These are phyloP conservation scores for Xerocomellus amylosporus DNA, from an alignment of 768 basidiomycete species.

Conservation along the genomic window DNA sequence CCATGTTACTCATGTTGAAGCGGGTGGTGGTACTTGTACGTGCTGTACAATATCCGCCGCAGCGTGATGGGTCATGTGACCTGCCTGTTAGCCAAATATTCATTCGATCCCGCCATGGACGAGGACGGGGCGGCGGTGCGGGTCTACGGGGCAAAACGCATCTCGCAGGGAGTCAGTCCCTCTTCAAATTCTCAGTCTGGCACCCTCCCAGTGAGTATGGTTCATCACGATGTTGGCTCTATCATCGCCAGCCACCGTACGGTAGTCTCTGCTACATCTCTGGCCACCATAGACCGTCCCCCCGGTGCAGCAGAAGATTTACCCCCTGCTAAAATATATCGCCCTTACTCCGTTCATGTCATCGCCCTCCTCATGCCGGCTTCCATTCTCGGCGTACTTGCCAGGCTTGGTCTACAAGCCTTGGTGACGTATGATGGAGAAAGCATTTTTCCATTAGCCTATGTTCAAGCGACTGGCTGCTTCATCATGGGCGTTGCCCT, in stretches of 20 bases:
- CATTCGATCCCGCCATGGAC: conserved; percentile 1
- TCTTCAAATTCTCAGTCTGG: not conserved
- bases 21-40: not conserved
- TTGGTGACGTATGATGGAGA: conserved; percentile 70
- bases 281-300: conserved; percentile 42
- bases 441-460: conserved; percentile 78
- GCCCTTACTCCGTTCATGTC: conserved; percentile 60
- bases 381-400: conserved; percentile 83
- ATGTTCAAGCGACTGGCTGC: conserved; percentile 86
- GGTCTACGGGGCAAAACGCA: not conserved
- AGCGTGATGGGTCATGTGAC: conserved; percentile 13
- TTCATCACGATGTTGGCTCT: conserved; percentile 29
- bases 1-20: conserved; percentile 72
- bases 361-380: conserved; percentile 73
- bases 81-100: not conserved
- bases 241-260: conserved; percentile 35
- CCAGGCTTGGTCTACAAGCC: conserved; percentile 74
- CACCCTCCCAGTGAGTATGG: not conserved
- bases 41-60: not conserved
- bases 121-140: not conserved
- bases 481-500: conserved; percentile 85
- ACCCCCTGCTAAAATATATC: conserved; percentile 38
- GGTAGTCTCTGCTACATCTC: conserved; percentile 35
- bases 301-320: conserved; percentile 33
- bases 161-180: not conserved